Evolutionary conservation across 1,139 yeast genomes (phyloP), one percentile per base, ranked within the genome.

Genomic region (Kluyveromyces marxianus): DNA sequence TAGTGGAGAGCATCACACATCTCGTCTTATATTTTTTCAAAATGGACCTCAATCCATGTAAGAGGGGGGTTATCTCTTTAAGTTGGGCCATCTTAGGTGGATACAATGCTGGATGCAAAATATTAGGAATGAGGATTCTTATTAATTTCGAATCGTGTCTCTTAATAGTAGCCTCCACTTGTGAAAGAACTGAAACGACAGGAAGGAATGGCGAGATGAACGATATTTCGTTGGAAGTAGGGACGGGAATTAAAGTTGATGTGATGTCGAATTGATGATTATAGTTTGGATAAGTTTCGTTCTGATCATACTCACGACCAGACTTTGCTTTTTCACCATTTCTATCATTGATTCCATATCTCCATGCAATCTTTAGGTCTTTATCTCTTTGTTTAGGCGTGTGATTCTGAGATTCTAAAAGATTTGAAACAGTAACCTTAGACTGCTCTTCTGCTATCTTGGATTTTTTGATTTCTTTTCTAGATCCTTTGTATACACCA

Each of bases 331-430:
- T 52, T 28, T 55, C 56, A 7, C 7, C n/a, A 35, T 66, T 74
- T 14, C 21, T 14, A 47, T 76, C 76, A 39, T 72, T 75, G 44
- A 81, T 62, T 0, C 88, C 88, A 56, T 87, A 87, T 57, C 95
- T 76, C 96, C 96, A 87, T 1, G 96, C 95, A 56, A 87, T 87
- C 60, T 81, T 83, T 70, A 87, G 66, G 54, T 83, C 86, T 27
- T 70, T 65, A 25, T 63, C 57, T 40, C 59, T 55, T 30, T 36
- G 39, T 36, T 5, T 21, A 25, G 39, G n/a, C 14, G 58, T 50
- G 26, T 24, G 54, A 50, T 7, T 47, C 47, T 30, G 51, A 14
- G 41, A 29, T 46, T 71, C 71, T 4, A 79, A 67, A 54, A 83
- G 60, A 57, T 85, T 85, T 32, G 83, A 78, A 3, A 85, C 90